Evolutionary conservation across 371 early-diverging fungal species (phyloP).

Genomic region (Circinella minor): DNA sequence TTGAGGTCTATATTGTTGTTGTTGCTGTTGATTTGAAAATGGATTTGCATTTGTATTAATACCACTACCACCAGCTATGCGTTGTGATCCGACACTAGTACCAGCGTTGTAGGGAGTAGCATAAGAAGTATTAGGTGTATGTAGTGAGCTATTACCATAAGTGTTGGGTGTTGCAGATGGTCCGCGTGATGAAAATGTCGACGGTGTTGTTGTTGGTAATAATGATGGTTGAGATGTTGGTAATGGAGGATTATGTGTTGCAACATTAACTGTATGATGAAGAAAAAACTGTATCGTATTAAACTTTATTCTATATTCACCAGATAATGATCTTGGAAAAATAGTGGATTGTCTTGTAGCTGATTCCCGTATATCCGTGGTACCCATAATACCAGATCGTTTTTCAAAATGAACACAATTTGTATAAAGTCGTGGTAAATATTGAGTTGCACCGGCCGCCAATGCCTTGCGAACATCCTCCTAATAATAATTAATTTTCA

Average conservation of each 20-base stretch:
- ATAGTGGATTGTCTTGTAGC: constrained; percentile 41
- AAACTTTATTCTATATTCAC: constrained; percentile 32
- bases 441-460: constrained; percentile 33
- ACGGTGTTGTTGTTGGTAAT: not conserved
- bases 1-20: not conserved
- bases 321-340: constrained; percentile 22
- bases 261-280: constrained; percentile 31
- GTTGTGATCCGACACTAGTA: no score
- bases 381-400: not conserved
- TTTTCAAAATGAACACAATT: constrained; percentile 22
- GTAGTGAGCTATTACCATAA: not conserved
- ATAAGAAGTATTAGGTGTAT: not conserved
- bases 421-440: constrained; percentile 37
- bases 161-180: not conserved
- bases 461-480: constrained; percentile 36
- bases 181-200: not conserved
- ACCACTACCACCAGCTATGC: not conserved
- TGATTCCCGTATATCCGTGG: constrained; percentile 30
- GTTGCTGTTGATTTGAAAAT: constrained; percentile 4
- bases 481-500: constrained; percentile 18
- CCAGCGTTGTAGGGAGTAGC: no score
- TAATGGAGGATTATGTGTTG: not conserved
- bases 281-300: constrained; percentile 45
- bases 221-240: not conserved
- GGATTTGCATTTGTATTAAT: not conserved